phyloP scores from a whole-genome alignment of 345 rosid species.

The Rhodamnia argentea region DNA sequence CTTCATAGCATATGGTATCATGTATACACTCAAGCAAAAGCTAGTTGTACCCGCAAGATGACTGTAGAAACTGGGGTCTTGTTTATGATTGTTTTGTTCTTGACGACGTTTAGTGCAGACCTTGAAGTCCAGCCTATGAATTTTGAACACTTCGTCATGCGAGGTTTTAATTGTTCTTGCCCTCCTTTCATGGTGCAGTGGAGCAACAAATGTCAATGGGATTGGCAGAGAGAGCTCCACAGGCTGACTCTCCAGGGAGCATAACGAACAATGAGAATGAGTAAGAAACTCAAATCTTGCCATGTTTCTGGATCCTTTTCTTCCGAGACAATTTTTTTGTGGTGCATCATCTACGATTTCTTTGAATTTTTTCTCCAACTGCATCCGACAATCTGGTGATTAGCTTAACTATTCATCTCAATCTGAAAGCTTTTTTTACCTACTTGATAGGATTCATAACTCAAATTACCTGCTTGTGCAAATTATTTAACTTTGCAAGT shows the following conservation, averaged over 20 bases:
- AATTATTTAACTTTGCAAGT: not conserved
- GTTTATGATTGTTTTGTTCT: not conserved
- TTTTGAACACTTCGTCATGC: not conserved
- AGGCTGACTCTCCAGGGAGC: not conserved
- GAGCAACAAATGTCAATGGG: not conserved
- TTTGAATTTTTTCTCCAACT: too few species aligned
- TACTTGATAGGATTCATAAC: too few species aligned
- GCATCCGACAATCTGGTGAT: too few species aligned
- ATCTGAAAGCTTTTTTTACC: too few species aligned
- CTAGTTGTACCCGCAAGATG: too few species aligned
- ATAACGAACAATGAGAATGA: not conserved
- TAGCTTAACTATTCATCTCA: too few species aligned
- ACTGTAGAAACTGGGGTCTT: not conserved
- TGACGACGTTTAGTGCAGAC: not conserved
- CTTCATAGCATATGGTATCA: not conserved
- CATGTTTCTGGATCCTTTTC: not conserved
- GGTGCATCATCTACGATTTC: not conserved
- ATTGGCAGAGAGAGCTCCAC: not conserved
- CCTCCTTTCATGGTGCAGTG: not conserved
- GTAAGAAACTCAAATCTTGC: not conserved
- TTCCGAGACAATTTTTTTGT: not conserved
- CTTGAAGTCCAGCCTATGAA: not conserved
- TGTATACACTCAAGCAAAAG: too few species aligned
- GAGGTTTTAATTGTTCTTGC: not conserved
- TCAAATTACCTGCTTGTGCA: too few species aligned